These are phyloP conservation scores for Lachnellula suecica DNA, from an alignment of 2,329 filamentous ascomycete genomes.

Conservation along the genomic window DNA sequence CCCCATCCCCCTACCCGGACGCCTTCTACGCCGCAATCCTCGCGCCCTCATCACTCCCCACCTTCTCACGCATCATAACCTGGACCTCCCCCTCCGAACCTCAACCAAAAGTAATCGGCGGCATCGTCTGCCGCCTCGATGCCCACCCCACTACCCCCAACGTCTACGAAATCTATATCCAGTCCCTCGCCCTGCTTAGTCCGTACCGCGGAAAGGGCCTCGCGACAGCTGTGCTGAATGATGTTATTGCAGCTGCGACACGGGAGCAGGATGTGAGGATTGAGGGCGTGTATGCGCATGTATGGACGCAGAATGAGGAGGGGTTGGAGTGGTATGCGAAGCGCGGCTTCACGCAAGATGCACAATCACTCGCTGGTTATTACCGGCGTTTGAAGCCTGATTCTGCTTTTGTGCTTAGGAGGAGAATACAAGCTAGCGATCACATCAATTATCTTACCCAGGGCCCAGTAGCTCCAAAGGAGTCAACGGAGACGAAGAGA, in stretches of 20 bases:
- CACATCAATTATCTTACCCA: constrained; percentile 15
- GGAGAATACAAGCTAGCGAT: constrained; percentile 35
- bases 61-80: constrained; percentile 59
- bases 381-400: constrained; percentile 62
- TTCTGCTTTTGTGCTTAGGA: constrained; percentile 59
- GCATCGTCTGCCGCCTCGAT: constrained; percentile 60
- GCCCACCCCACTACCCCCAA: constrained; percentile 17
- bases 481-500: constrained; percentile 48
- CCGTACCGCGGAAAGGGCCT: constrained; percentile 62
- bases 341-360: constrained; percentile 53
- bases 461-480: constrained; percentile 43
- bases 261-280: constrained; percentile 32
- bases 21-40: constrained; percentile 59
- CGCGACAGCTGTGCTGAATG: constrained; percentile 52
- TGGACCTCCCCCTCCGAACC: constrained; percentile 46
- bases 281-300: constrained; percentile 59
- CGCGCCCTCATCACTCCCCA: constrained; percentile 46
- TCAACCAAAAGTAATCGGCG: constrained; percentile 55
- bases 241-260: constrained; percentile 33
- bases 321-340: constrained; percentile 61
- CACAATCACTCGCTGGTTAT: constrained; percentile 50
- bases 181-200: constrained; percentile 61
- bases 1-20: constrained; percentile 63
- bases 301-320: constrained; percentile 67
- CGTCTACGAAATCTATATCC: constrained; percentile 60